Evolutionary conservation across 495 filamentous ascomycete genomes (phyloP).

Genomic region (Trichoderma reesei): DNA sequence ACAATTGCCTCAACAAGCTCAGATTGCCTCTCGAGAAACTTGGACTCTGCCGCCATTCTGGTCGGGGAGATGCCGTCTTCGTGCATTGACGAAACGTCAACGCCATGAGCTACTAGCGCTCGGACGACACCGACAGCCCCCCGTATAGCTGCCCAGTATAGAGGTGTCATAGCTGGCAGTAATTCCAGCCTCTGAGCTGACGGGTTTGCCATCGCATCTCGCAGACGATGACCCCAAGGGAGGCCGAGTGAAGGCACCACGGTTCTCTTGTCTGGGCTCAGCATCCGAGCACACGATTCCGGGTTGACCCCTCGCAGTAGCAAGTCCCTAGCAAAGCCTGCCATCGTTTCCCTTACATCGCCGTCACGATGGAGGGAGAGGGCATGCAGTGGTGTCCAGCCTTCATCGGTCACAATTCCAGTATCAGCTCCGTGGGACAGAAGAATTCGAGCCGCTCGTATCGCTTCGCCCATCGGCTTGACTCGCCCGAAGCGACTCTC

Average conservation of each 20-base stretch:
- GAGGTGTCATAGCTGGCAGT: neutral
- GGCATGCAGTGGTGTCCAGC: conserved; percentile 17
- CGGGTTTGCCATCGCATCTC: neutral
- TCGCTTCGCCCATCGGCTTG: neutral
- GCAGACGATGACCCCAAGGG: neutral
- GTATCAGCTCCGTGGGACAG: conserved; percentile 15
- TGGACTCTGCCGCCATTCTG: neutral
- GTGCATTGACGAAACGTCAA: neutral
- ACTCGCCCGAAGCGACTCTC: neutral
- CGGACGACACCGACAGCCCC: neutral
- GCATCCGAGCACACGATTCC: neutral
- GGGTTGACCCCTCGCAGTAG: neutral
- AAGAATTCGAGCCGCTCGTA: conserved; percentile 6
- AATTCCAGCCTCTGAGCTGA: neutral
- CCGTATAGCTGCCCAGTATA: neutral
- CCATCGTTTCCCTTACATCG: neutral
- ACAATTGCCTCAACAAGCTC: neutral
- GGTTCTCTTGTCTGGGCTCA: neutral
- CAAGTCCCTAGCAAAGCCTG: neutral
- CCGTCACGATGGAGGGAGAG: conserved; percentile 7
- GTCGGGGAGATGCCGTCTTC: neutral
- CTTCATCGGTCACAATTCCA: conserved; percentile 14
- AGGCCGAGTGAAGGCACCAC: neutral
- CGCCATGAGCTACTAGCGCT: neutral
- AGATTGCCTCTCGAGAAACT: neutral